Base-by-base conservation (phyloP, 2,329 filamentous ascomycete species). In the Penicillium thymicola region DNA sequence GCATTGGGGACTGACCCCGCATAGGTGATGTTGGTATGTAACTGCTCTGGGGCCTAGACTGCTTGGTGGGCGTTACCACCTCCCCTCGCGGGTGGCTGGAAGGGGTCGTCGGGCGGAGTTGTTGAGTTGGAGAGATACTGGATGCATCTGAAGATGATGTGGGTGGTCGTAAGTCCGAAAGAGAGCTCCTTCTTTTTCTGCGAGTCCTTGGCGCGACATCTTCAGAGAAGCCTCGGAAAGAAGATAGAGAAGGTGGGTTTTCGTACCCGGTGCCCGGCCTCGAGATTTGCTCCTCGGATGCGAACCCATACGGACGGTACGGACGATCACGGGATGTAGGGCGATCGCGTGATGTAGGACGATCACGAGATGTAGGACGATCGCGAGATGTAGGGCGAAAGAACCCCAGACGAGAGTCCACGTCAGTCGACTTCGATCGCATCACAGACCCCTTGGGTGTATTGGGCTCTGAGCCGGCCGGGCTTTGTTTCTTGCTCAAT, bases 101-200 rank as follows among this genome's bases (percentile, higher is more conserved):
- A 41, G 72, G 70, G 36, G 73, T 70, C 55, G 71, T 62, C 30
- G 76, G 73, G 64, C 75, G 67, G 71, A 79, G 65, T 23, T 62
- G 52, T 21, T 72, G 67, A 38, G 64, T 66, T 11, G 71, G 63
- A 11, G 73, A 74, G 16, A 71, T 54, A 37, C 65, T 60, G 13
- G 71, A 67, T 75, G 78, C 82, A 9, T 86, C 80, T 54, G 84
- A 81, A 40, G 81, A 71, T 30, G 72, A 82, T 75, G 93, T 86
- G 18, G 90, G 78, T 54, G 79, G 82, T 64, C 86, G 89, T 46
- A 97, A 80, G 72, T 97, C 93, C 5, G 92, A 96, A 41, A 97
- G 77, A 27, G 92, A 97, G 75, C 92, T 97, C 70, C 93, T 87
- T 54, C 93, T 84, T 78, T 96, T 97, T 77, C 87, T 92, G 70